Evolutionary conservation across 2,329 filamentous ascomycete genomes (phyloP).

Genomic region (Fusarium dlaminii): DNA sequence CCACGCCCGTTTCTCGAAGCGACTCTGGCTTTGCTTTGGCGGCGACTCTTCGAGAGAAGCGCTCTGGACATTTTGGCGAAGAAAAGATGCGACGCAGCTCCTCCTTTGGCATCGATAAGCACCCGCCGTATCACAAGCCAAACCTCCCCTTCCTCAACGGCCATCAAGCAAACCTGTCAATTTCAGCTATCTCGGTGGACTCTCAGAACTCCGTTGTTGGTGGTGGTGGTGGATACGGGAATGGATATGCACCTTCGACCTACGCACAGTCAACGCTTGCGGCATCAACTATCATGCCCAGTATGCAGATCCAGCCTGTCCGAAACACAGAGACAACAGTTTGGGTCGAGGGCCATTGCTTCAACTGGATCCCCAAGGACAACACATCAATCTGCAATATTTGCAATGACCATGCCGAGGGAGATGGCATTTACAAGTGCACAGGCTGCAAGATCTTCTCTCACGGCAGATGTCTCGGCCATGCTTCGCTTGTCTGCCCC

Average conservation of each 20-base stretch:
- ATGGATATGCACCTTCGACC: conserved; percentile 80
- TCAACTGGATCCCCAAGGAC: conserved; percentile 72
- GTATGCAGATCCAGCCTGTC: conserved; percentile 81
- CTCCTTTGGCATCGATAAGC: conserved; percentile 85
- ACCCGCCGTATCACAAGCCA: conserved; percentile 72
- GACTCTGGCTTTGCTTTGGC: conserved; percentile 92
- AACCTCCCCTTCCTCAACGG: conserved; percentile 78
- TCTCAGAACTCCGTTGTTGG: conserved; percentile 74
- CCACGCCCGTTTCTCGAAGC: conserved; percentile 83
- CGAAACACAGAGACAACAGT: conserved; percentile 80
- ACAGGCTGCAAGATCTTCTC: conserved; percentile 68
- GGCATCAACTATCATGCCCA: conserved; percentile 87
- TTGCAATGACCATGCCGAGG: conserved; percentile 78
- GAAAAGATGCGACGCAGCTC: conserved; percentile 85
- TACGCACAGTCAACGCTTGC: conserved; percentile 89
- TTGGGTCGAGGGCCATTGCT: conserved; percentile 87
- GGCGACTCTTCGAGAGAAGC: conserved; percentile 88
- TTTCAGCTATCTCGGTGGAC: conserved; percentile 68
- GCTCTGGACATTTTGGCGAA: conserved; percentile 89
- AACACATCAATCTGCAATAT: conserved; percentile 71
- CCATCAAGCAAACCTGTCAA: conserved; percentile 67
- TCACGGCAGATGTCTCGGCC: conserved; percentile 69
- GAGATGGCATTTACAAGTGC: conserved; percentile 80
- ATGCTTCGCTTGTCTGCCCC: conserved; percentile 71
- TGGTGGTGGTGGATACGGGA: conserved; percentile 46